A percentile compares a stretch with the other conserved stretches of the same genome.
Evolutionary conservation across 2,329 filamentous ascomycete species (phyloP).

Genomic region (Phyllosticta citribraziliensis): DNA sequence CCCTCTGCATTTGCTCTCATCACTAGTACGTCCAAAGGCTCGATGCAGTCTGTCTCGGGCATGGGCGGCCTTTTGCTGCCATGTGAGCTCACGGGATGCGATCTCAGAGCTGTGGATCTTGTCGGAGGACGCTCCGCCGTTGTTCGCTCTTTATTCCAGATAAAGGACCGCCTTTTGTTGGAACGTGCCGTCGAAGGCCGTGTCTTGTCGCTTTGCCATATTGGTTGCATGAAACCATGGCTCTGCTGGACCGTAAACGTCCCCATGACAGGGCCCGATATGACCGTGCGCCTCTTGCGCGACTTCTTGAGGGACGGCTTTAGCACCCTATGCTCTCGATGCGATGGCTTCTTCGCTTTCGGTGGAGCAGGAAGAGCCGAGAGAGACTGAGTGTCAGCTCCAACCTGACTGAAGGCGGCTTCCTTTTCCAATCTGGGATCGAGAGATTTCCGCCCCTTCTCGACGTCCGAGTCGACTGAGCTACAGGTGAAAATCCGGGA

Average conservation of each 20-base stretch:
- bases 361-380: not conserved
- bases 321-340: not conserved
- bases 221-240: not conserved
- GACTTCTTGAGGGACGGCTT: not conserved
- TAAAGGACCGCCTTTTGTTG: not conserved
- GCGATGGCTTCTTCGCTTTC: not conserved
- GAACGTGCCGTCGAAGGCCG: not conserved
- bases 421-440: not conserved
- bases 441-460: not conserved
- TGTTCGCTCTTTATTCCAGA: not conserved
- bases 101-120: not conserved
- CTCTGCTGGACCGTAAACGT: not conserved
- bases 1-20: not conserved
- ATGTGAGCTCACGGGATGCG: not conserved
- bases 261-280: not conserved
- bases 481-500: not conserved
- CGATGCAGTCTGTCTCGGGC: not conserved
- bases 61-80: not conserved
- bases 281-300: not conserved
- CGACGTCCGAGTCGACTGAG: not conserved
- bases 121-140: not conserved
- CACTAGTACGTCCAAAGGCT: not conserved
- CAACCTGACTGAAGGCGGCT: not conserved
- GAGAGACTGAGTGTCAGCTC: not conserved
- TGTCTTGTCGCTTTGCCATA: not conserved